Base-by-base conservation (phyloP, 2,329 filamentous ascomycete species). In the Colletotrichum sp. region DNA sequence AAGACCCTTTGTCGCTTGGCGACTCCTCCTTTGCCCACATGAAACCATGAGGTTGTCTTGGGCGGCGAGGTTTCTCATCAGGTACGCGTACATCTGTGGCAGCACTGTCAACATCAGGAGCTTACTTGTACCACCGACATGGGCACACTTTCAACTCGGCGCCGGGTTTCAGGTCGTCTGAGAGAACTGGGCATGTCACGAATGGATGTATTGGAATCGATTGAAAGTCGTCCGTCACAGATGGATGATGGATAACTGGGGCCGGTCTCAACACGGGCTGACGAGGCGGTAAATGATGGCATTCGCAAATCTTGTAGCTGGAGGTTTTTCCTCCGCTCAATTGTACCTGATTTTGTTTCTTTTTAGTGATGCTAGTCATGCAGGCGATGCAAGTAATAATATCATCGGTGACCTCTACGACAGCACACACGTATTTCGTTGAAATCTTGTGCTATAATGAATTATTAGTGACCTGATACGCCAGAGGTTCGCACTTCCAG, bases 361-460 rank as follows among this genome's bases (percentile, higher is more conserved):
- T 52, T 22, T 3, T 13, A n/a, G n/a, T 52, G n/a, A 22, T 52
- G 44, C 0, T 22, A 52, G 44, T 52, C 3, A 52, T 52, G 44
- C 44, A 52, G 44, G n/a, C 44, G n/a, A 5, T 22, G 6, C 11
- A 22, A 52, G 44, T 8, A 52, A 11, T 52, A 13, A 52, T 52
- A 52, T 52, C n/a, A 22, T 44, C n/a, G 39, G n/a, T 1, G 0
- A 52, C 44, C 19, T 6, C 8, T 22, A 13, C 11, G 0, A 52
- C 12, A 52, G n/a, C n/a, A 22, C 44, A 52, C 0, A 22, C 0
- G 44, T 22, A 0, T 22, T 52, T 0, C 44, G 44, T 22, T 52
- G 44, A 6, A 7, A 1, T 52, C 0, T 13, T 22, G 0, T 22
- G 44, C 44, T n/a, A 22, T 52, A 4, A 52, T 52, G n/a, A 22